Conservation (phyloP, 306 rosid species). For the Adenanthera pavonina region DNA sequence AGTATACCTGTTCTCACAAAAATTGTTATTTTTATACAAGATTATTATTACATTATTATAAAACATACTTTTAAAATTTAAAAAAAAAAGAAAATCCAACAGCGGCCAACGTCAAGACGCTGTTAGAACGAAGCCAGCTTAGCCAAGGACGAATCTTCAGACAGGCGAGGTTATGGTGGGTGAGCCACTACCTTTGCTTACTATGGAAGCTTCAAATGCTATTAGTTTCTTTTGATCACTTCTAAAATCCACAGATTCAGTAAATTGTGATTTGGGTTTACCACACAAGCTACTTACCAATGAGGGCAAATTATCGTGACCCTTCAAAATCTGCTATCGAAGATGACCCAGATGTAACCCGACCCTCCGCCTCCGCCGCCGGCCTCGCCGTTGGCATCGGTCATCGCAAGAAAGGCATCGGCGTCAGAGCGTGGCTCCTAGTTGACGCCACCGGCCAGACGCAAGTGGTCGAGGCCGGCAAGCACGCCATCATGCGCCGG, state of each 20-base stretch:
- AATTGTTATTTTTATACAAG: no score
- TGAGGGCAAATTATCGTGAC: not conserved
- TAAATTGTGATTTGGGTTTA: not conserved
- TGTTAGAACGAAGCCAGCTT: not conserved
- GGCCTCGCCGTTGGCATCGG: slow-evolving; percentile 37
- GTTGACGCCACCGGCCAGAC: slow-evolving; percentile 65
- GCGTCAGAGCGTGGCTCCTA: slow-evolving; percentile 81
- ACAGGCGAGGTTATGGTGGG: not conserved
- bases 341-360: not conserved
- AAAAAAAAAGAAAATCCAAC: no score
- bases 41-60: no score
- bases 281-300: not conserved
- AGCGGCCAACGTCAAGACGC: not conserved
- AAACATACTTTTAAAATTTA: no score
- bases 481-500: slow-evolving; percentile 90
- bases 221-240: not conserved
- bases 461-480: slow-evolving; percentile 84
- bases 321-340: slow-evolving; percentile 1
- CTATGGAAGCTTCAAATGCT: not conserved
- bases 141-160: not conserved
- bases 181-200: not conserved
- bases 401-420: slow-evolving; percentile 74
- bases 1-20: no score
- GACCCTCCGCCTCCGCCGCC: not conserved
- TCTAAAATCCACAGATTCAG: not conserved